Conservation (phyloP, 139 green algal species). For the Coelastrella sp. region DNA sequence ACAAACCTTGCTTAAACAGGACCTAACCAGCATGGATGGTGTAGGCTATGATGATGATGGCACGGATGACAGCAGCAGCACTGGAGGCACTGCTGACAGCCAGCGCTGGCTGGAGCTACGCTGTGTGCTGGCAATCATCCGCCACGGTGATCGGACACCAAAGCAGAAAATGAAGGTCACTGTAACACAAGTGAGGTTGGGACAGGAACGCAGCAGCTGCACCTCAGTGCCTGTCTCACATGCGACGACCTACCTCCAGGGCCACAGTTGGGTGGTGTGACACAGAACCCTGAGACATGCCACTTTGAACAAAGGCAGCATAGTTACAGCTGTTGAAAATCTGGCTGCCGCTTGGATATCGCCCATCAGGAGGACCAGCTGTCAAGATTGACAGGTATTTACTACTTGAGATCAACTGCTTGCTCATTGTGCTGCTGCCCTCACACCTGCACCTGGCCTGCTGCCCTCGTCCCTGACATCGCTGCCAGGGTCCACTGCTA, state of each 20-base stretch:
- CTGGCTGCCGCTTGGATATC: no score
- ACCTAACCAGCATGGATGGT: slow-evolving; percentile 26
- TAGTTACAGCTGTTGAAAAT: no score
- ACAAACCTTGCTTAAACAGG: not conserved
- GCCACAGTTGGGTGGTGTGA: no score
- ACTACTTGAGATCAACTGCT: not conserved
- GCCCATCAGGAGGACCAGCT: no score
- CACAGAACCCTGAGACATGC: no score
- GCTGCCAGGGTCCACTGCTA: slow-evolving; percentile 74
- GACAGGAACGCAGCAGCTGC: not conserved
- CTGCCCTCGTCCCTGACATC: slow-evolving; percentile 66
- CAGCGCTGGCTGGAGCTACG: slow-evolving; percentile 81
- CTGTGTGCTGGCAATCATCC: slow-evolving; percentile 94
- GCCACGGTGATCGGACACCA: slow-evolving; percentile 96
- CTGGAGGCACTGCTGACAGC: not conserved
- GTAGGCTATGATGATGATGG: slow-evolving; percentile 21
- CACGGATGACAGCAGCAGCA: slow-evolving; percentile 28
- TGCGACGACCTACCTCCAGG: not conserved
- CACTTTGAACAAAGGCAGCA: no score
- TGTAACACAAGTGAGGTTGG: slow-evolving; percentile 34
- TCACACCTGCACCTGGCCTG: not conserved
- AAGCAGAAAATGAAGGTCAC: slow-evolving; percentile 78
- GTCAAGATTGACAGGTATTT: no score
- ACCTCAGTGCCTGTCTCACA: not conserved
- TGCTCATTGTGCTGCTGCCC: not conserved